Evolutionary conservation across 768 basidiomycete species (phyloP).

Genomic region (Suillus sp.): DNA sequence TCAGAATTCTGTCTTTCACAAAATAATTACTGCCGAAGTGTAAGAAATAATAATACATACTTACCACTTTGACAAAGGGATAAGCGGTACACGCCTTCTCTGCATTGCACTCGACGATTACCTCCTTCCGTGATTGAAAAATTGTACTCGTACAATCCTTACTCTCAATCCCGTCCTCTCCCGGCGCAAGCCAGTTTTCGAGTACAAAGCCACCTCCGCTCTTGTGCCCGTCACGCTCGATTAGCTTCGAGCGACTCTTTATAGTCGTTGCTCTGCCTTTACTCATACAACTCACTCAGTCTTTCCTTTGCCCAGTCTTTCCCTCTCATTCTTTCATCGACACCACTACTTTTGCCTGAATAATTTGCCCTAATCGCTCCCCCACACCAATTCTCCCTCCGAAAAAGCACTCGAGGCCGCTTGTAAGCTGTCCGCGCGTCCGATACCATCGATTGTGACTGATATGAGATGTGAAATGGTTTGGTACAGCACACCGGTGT

Average conservation of each 20-base stretch:
- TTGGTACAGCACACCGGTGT: slow-evolving; percentile 3
- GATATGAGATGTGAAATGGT: slow-evolving; percentile 14
- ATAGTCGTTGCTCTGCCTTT: slow-evolving; percentile 30
- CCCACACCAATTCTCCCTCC: slow-evolving; percentile 14
- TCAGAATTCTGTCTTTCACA: slow-evolving; percentile 55
- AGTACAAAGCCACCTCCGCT: slow-evolving; percentile 31
- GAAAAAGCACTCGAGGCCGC: slow-evolving; percentile 10
- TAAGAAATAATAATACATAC: slow-evolving; percentile 31
- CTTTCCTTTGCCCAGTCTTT: slow-evolving; percentile 38
- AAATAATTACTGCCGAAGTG: slow-evolving; percentile 32
- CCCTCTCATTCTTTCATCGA: slow-evolving; percentile 20
- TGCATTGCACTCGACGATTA: slow-evolving; percentile 43
- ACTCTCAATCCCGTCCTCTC: slow-evolving; percentile 20
- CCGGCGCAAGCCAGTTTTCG: slow-evolving; percentile 29
- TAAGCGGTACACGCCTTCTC: slow-evolving; percentile 57
- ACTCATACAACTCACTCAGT: slow-evolving; percentile 35
- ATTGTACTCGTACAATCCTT: slow-evolving; percentile 35
- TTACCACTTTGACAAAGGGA: slow-evolving; percentile 43
- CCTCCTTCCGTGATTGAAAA: slow-evolving; percentile 51
- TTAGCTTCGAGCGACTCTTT: slow-evolving; percentile 55
- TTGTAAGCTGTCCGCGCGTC: slow-evolving; percentile 22
- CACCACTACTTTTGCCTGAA: slow-evolving; percentile 22
- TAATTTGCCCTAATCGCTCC: slow-evolving; percentile 24
- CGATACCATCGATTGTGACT: slow-evolving; percentile 8
- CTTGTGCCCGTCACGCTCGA: slow-evolving; percentile 43